Evolutionary conservation across 768 basidiomycete genomes (phyloP), one percentile per base, ranked within the genome.

Genomic region (Mycena vitilis): DNA sequence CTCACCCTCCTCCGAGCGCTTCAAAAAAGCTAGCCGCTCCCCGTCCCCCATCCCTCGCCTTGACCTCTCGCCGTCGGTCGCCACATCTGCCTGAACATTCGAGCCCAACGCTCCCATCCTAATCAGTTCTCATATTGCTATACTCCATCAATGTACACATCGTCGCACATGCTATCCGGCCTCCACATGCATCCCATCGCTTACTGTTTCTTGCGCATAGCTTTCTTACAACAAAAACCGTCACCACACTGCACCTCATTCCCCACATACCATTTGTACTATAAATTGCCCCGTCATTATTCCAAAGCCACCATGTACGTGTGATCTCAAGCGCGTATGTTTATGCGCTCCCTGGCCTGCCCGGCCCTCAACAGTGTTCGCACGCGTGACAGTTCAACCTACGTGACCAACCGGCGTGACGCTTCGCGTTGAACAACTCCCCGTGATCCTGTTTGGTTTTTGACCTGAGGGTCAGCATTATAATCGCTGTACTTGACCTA

Each of bases 1-100:
- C 8, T 90, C 90, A 1, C 88, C 87, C 12, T 82, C 87, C 1
- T 84, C 85, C 60, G 80, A 86, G 65, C 88, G 88, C 63, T 85
- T 85, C 78, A 84, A 78, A 73, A 81, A 84, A 75, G 77, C 79
- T 22, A 81, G 78, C 40, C 79, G 80, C 45, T 62, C 68, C 55
- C 48, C 54, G 52, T 4, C 62, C 65, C 64, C 69, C 75, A 42
- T 74, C 67, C 63, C 76, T 73, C 67, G 75, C 52, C 76, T 57
- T 56, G 36, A 65, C 62, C 63, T 76, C 54, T 56, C 67, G 42
- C 56, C 57, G 7, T 47, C 67, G 25, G 25, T 37, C 25, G n/a
- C 57, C 13, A 52, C 56, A 38, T 34, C 65, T 8, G 60, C 54
- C 40, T 67, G 55, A 62, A 34, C 18, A n/a, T 59, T 60, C 37